Evolutionary conservation across 192 early-diverging fungal species (phyloP).

Genomic region (Coemansia sp.): DNA sequence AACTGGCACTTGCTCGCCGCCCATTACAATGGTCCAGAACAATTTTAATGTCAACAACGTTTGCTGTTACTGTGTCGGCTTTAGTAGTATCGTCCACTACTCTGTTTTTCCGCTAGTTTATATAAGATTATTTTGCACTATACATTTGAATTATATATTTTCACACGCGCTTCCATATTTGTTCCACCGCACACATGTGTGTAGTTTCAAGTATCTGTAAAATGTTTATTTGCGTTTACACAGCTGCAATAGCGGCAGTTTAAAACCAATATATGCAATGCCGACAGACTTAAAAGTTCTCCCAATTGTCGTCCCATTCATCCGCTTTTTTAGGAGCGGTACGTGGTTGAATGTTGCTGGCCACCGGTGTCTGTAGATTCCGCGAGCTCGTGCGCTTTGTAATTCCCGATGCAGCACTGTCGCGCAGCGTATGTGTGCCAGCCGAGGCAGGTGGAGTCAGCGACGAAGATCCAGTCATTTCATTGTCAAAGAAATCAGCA

Average conservation of each 20-base stretch:
- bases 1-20: constrained; percentile 19
- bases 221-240: too few relatives aligned
- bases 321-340: constrained; percentile 17
- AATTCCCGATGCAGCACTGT: constrained; percentile 1
- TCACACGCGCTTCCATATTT: too few relatives aligned
- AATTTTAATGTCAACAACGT: constrained; percentile 15
- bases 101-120: background rate
- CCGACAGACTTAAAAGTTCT: constrained; percentile 23
- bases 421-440: constrained; percentile 1
- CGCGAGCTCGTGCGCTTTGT: constrained; percentile 19
- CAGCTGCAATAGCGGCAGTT: background rate
- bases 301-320: constrained; percentile 44
- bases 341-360: constrained; percentile 10
- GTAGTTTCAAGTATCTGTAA: too few relatives aligned
- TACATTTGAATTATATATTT: too few relatives aligned
- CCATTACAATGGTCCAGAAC: constrained; percentile 36
- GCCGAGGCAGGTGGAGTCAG: constrained; percentile 28
- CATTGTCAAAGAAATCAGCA: constrained; percentile 39
- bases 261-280: background rate
- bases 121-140: background rate
- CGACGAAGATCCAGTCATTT: constrained; percentile 12
- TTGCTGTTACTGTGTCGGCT: constrained; percentile 16
- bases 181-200: too few relatives aligned
- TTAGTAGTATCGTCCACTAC: constrained; percentile 1
- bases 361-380: constrained; percentile 6